A percentile compares a stretch with the other conserved stretches of the same genome.
These are phyloP conservation scores for Basidiobolus meristosporus DNA, from an alignment of 371 early-diverging fungal genomes.

Conservation along the genomic window DNA sequence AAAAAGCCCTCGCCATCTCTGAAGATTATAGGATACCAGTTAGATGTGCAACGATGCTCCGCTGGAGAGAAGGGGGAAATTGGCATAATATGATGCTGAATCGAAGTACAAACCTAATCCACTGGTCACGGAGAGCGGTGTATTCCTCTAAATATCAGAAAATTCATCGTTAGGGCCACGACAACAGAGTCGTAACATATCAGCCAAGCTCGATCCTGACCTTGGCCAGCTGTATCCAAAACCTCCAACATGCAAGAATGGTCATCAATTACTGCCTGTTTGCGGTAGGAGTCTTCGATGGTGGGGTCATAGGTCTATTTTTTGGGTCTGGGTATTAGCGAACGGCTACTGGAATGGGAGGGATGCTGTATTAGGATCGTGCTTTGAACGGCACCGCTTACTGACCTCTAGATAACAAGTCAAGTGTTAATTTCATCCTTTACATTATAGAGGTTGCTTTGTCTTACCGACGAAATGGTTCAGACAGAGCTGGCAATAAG, in stretches of 20 bases:
- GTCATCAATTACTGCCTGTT: conserved; percentile 94
- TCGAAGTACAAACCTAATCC: conserved; percentile 50
- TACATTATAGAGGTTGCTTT: neutral
- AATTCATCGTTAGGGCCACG: conserved; percentile 13
- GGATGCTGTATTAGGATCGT: neutral
- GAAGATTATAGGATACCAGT: neutral
- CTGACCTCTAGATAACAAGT: neutral
- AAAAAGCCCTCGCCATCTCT: conserved; percentile 81
- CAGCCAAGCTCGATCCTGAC: conserved; percentile 20
- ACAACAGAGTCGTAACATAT: conserved; percentile 41
- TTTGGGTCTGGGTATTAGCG: neutral
- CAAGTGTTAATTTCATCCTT: neutral
- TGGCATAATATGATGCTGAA: neutral
- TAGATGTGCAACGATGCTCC: neutral
- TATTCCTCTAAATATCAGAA: conserved; percentile 33
- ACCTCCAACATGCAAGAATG: conserved; percentile 84
- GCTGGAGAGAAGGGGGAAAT: neutral
- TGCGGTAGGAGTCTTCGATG: conserved; percentile 88
- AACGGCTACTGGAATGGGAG: neutral
- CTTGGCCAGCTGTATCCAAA: conserved; percentile 88
- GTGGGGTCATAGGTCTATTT: conserved; percentile 85
- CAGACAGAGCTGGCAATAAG: conserved; percentile 6
- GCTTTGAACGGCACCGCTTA: neutral
- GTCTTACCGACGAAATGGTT: conserved; percentile 10
- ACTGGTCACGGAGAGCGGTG: conserved; percentile 78